These are phyloP conservation scores for Aspergillus pseudoglaucus DNA, from an alignment of 2,329 filamentous ascomycete species.

Conservation along the genomic window DNA sequence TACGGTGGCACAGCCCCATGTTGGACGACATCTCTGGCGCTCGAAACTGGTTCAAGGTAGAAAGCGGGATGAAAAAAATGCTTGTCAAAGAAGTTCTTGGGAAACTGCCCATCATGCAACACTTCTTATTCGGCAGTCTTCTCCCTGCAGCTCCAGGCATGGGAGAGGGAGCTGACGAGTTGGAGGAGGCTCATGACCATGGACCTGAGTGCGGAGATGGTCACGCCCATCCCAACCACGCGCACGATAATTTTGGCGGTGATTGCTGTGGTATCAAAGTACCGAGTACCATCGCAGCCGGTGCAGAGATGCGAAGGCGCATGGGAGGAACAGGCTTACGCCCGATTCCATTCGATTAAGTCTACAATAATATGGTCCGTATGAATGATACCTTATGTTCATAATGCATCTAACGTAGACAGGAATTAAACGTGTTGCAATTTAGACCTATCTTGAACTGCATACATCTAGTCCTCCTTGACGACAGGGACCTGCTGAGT, in stretches of 20 bases:
- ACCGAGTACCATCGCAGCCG: slow-evolving; percentile 85
- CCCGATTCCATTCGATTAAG: slow-evolving; percentile 43
- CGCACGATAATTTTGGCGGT: slow-evolving; percentile 61
- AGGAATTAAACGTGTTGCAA: not conserved
- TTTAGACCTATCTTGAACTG: not conserved
- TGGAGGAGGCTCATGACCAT: slow-evolving; percentile 50
- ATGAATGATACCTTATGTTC: not conserved
- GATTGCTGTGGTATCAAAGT: slow-evolving; percentile 98
- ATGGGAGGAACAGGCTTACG: slow-evolving; percentile 60
- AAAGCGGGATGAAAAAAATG: slow-evolving; percentile 94
- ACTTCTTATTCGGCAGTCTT: slow-evolving; percentile 87
- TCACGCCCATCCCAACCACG: slow-evolving; percentile 64
- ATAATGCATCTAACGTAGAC: not conserved
- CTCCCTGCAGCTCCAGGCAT: slow-evolving; percentile 76
- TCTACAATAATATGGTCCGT: not conserved
- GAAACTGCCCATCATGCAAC: slow-evolving; percentile 97
- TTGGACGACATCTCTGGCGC: slow-evolving; percentile 92
- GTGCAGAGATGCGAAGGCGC: slow-evolving; percentile 77
- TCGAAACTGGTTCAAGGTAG: slow-evolving; percentile 85
- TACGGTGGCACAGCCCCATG: slow-evolving; percentile 97
- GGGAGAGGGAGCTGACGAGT: slow-evolving; percentile 46
- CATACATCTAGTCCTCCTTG: not conserved
- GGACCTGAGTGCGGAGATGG: slow-evolving; percentile 48
- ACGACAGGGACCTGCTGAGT: slow-evolving; percentile 14
- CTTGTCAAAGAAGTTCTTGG: slow-evolving; percentile 86